phyloP scores from a whole-genome alignment of 1,284 basidiomycete genomes.

The Trametes sp. region DNA sequence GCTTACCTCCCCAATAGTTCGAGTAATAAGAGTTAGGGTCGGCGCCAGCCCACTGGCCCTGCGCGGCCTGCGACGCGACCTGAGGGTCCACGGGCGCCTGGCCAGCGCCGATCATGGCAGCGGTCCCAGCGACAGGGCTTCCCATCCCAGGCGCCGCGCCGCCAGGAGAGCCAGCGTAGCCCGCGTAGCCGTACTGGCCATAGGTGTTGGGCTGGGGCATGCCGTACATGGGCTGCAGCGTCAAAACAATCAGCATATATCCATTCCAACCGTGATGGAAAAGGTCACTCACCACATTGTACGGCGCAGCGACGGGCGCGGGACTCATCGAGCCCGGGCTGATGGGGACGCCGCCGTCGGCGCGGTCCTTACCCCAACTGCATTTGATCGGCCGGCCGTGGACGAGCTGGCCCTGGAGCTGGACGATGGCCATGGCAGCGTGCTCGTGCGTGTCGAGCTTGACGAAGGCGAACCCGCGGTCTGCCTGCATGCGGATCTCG shows the following conservation, averaged over 20 bases:
- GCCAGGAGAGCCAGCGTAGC: conserved; percentile 73
- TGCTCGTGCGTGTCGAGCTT: conserved; percentile 98
- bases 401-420: conserved; percentile 93
- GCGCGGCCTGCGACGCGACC: conserved; percentile 62
- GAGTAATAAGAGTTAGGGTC: conserved; percentile 82
- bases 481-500: conserved; percentile 98
- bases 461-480: conserved; percentile 98
- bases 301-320: conserved; percentile 69
- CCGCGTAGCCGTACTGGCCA: conserved; percentile 80
- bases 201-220: conserved; percentile 84
- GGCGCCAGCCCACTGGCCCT: conserved; percentile 72
- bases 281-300: conserved; percentile 69
- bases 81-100: conserved; percentile 65
- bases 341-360: conserved; percentile 69
- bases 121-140: conserved; percentile 59
- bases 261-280: conserved; percentile 3
- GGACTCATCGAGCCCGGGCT: conserved; percentile 66
- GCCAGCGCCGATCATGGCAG: conserved; percentile 62
- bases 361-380: conserved; percentile 97
- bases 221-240: conserved; percentile 80
- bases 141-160: conserved; percentile 73
- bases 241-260: conserved; percentile 17
- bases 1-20: conserved; percentile 85
- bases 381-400: conserved; percentile 97
- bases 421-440: conserved; percentile 96